A percentile compares a stretch with the other conserved stretches of the same genome.
Evolutionary conservation across 805 yeast genomes (phyloP).

Genomic region (Scheffersomyces lignosus): DNA sequence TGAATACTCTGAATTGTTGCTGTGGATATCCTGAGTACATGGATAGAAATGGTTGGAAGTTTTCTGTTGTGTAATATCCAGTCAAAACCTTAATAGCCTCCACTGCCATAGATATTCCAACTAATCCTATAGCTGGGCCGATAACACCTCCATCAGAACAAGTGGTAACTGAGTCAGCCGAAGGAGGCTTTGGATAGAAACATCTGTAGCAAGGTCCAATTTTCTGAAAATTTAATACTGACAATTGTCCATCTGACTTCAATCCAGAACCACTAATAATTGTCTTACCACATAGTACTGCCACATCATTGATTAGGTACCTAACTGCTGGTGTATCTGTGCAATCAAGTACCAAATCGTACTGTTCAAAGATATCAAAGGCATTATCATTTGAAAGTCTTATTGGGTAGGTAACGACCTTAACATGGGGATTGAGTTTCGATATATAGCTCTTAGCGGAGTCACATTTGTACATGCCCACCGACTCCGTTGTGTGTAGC

Average conservation of each 20-base stretch:
- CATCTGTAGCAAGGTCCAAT: slow-evolving; percentile 94
- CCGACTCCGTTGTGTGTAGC: slow-evolving; percentile 63
- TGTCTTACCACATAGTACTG: slow-evolving; percentile 66
- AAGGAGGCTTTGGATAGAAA: slow-evolving; percentile 87
- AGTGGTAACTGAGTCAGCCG: slow-evolving; percentile 75
- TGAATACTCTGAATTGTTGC: slow-evolving; percentile 69
- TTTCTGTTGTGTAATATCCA: slow-evolving; percentile 47
- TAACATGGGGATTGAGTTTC: slow-evolving; percentile 68
- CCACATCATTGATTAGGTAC: slow-evolving; percentile 82
- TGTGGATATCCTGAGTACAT: slow-evolving; percentile 67
- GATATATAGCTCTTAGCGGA: slow-evolving; percentile 64
- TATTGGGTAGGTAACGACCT: slow-evolving; percentile 50
- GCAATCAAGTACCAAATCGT: slow-evolving; percentile 85
- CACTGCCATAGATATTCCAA: slow-evolving; percentile 86
- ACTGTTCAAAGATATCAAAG: slow-evolving; percentile 56
- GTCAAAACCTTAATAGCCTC: slow-evolving; percentile 79
- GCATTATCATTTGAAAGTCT: slow-evolving; percentile 59
- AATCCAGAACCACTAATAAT: slow-evolving; percentile 91
- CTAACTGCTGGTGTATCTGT: slow-evolving; percentile 91
- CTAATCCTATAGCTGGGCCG: slow-evolving; percentile 93
- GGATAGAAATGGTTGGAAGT: slow-evolving; percentile 67
- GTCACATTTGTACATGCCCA: slow-evolving; percentile 73
- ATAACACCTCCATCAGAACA: slow-evolving; percentile 94
- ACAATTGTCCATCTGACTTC: slow-evolving; percentile 86
- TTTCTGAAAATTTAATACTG: slow-evolving; percentile 64